Conservation (phyloP, 1,284 basidiomycete species). For the Garcileccinum viscosum region DNA sequence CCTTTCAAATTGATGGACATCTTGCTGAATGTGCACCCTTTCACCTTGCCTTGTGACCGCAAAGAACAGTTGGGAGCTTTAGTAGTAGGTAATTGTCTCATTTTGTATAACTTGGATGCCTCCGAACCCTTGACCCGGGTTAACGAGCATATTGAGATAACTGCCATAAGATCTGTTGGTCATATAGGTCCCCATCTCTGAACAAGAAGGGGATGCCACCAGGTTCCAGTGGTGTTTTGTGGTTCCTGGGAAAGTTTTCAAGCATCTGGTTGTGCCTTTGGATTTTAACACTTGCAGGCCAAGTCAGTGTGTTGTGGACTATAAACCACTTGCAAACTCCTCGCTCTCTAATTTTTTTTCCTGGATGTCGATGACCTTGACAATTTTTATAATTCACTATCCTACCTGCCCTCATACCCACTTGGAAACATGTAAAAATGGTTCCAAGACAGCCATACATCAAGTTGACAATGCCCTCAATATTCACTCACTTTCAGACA, state of each 20-base stretch:
- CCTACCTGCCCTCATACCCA: neutral
- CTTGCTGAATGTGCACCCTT: neutral
- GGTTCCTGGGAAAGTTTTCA: neutral
- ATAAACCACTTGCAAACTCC: neutral
- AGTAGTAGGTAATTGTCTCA: neutral
- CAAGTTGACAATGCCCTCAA: neutral
- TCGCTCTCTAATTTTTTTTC: neutral
- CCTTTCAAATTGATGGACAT: neutral
- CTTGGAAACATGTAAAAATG: neutral
- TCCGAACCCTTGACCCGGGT: neutral
- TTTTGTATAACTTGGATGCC: neutral
- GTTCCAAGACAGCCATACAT: neutral
- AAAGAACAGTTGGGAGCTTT: neutral
- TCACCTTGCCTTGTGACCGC: neutral
- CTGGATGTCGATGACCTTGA: neutral
- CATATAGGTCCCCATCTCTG: neutral
- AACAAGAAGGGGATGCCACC: neutral
- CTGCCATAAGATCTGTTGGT: neutral
- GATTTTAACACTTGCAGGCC: neutral
- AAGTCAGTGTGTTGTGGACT: too few relatives aligned
- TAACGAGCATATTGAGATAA: neutral
- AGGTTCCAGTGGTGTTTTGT: neutral
- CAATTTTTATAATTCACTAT: neutral
- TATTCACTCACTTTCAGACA: neutral
- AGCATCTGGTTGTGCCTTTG: neutral